phyloP scores from a whole-genome alignment of 768 basidiomycete genomes.

The Podaxis carcinomalis region DNA sequence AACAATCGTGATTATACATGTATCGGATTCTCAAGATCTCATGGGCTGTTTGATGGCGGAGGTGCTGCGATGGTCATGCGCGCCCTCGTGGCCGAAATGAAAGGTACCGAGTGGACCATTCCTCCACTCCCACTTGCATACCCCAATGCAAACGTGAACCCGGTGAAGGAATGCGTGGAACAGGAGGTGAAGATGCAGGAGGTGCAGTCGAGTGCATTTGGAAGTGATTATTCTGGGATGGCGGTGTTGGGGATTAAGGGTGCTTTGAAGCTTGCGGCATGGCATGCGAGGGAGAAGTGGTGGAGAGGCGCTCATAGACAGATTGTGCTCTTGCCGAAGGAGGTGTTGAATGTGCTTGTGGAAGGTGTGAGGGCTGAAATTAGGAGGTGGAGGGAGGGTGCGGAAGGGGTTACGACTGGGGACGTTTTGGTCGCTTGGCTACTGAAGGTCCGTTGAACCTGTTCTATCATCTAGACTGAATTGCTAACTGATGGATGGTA shows the following conservation, averaged over 20 bases:
- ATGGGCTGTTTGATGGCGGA: slow-evolving; percentile 38
- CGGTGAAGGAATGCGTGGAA: slow-evolving; percentile 27
- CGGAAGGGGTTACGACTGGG: slow-evolving; percentile 26
- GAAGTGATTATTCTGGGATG: slow-evolving; percentile 18
- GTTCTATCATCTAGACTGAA: neutral
- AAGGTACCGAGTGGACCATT: slow-evolving; percentile 29
- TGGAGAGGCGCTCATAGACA: slow-evolving; percentile 32
- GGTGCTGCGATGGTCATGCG: slow-evolving; percentile 32
- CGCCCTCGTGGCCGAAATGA: slow-evolving; percentile 36
- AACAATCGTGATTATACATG: slow-evolving; percentile 28
- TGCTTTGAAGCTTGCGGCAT: slow-evolving; percentile 26
- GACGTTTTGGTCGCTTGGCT: slow-evolving; percentile 39
- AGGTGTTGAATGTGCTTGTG: slow-evolving; percentile 23
- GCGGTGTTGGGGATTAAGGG: slow-evolving; percentile 25
- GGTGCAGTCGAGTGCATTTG: neutral
- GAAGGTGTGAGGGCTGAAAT: slow-evolving; percentile 25
- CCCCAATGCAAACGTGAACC: slow-evolving; percentile 24
- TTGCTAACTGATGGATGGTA: slow-evolving; percentile 12
- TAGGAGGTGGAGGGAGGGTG: slow-evolving; percentile 13
- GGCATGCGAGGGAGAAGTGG: slow-evolving; percentile 31
- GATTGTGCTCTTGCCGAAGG: slow-evolving; percentile 29
- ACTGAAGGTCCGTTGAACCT: slow-evolving; percentile 26
- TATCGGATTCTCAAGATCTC: slow-evolving; percentile 37
- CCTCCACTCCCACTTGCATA: slow-evolving; percentile 27
- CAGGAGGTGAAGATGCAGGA: slow-evolving; percentile 10